These are phyloP conservation scores for Claviceps quebecensis DNA, from an alignment of 2,329 filamentous ascomycete genomes.

Conservation along the genomic window DNA sequence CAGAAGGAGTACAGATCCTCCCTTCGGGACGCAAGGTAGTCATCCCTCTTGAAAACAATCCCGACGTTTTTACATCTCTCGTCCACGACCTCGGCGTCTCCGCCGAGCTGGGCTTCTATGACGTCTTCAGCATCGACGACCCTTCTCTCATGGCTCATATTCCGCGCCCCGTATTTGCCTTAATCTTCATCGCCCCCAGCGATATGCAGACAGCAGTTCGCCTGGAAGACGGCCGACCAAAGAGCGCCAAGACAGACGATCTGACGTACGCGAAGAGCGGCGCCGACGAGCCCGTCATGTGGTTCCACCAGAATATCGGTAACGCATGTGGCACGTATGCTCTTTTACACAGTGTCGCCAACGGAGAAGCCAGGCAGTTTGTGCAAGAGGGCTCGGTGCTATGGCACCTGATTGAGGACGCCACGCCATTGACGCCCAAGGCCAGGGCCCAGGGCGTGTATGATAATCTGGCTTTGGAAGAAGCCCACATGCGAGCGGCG, in stretches of 20 bases:
- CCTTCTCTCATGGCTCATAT: conserved; percentile 56
- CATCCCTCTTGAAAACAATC: conserved; percentile 45
- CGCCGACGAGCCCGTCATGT: conserved; percentile 51
- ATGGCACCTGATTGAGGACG: conserved; percentile 44
- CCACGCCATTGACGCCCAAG: conserved; percentile 44
- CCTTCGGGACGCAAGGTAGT: conserved; percentile 20
- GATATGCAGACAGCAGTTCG: conserved; percentile 32
- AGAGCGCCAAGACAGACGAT: conserved; percentile 9
- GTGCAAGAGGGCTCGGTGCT: conserved; percentile 42
- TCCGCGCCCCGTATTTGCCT: conserved; percentile 60
- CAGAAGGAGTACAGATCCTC: conserved; percentile 16
- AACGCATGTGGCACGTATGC: conserved; percentile 74
- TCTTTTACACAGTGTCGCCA: conserved; percentile 58
- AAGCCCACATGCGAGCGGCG: conserved; percentile 58
- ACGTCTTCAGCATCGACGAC: conserved; percentile 71
- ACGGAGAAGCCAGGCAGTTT: conserved; percentile 45
- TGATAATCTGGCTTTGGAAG: conserved; percentile 54
- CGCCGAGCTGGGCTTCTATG: conserved; percentile 55
- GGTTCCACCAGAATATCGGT: conserved; percentile 76
- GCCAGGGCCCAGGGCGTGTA: conserved; percentile 57
- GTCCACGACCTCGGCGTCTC: conserved; percentile 60
- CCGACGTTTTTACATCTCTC: conserved; percentile 62
- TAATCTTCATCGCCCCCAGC: conserved; percentile 66
- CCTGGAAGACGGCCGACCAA: conserved; percentile 13
- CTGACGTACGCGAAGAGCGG: conserved; percentile 20